Conservation (phyloP, 495 filamentous ascomycete genomes). For the Hyaloscypha hepaticicola region DNA sequence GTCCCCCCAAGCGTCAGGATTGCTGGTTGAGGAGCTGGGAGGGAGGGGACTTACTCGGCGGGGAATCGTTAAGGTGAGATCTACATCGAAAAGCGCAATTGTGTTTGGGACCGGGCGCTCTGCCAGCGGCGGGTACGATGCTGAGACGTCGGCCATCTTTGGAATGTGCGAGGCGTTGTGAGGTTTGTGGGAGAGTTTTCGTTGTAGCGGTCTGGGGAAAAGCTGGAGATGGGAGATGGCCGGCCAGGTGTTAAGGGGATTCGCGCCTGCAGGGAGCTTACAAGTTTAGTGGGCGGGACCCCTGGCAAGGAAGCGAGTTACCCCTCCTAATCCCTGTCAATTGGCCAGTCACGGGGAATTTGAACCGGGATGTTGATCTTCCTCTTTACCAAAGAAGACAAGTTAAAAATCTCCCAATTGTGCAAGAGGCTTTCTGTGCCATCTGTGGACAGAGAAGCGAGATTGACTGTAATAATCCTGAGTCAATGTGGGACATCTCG, state of each 20-base stretch:
- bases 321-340: neutral
- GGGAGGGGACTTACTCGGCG: constrained; percentile 56
- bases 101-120: constrained; percentile 85
- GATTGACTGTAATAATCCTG: too few species aligned
- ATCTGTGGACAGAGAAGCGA: too few species aligned
- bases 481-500: too few species aligned
- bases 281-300: neutral
- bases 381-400: too few species aligned
- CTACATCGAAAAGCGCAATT: constrained; percentile 91
- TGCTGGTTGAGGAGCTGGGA: constrained; percentile 5
- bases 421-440: too few species aligned
- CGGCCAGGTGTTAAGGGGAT: neutral
- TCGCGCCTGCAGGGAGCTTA: neutral
- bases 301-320: neutral
- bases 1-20: constrained; percentile 15
- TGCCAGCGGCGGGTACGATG: constrained; percentile 67
- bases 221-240: neutral
- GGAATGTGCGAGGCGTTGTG: neutral
- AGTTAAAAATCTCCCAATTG: too few species aligned
- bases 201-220: constrained; percentile 8
- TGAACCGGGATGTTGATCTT: too few species aligned
- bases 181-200: neutral
- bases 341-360: neutral
- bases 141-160: constrained; percentile 17
- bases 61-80: constrained; percentile 79